Evolutionary conservation across 108 stramenopile species (phyloP), one percentile per base, ranked within the genome.

Genomic region (Cyclotella cryptica): DNA sequence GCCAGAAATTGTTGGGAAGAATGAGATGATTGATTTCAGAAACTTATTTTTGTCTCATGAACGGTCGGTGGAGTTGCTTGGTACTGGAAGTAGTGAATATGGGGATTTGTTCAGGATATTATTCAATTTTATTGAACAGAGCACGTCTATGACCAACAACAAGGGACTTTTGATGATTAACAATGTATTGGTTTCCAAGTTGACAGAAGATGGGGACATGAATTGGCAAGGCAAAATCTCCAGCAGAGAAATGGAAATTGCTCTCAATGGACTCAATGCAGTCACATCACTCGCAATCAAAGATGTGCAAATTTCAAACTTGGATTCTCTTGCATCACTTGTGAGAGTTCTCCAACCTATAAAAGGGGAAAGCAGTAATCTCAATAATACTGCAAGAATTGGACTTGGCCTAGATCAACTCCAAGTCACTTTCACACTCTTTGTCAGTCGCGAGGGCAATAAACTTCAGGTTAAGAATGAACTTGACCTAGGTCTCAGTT

Each of bases 181-280:
- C 41, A 58, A 71, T 41, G 21, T 78, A 18, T 43, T 85, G n/a
- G 29, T 63, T 47, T 72, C 72, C 5, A 72, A 57, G 22, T 47
- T 85, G 30, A 82, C 84, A 52, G 49, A 82, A 29, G 45, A 64
- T 24, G 84, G 84, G 26, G 66, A 72, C 43, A 45, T 85, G 35
- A 10, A 68, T 57, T 85, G 47, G 55, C 70, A 47, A 35, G 81
- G 74, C 26, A 49, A 72, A 3, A 17, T 85, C 0, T 85, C 76
- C 43, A 62, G 24, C 43, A 67, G 69, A 64, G 86, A 83, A 22
- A 54, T 75, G 10, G 63, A 85, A 8, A 62, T 94, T 26, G 58
- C 76, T 17, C 69, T 89, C 18, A 88, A 89, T 59, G 91, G 88
- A 14, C 76, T 94, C 1, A 78, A 89, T n/a, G 89, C 91, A 41